A percentile compares a stretch with the other conserved stretches of the same genome.
phyloP scores from a whole-genome alignment of 2,329 filamentous ascomycete genomes.

The Fusarium chaquense region DNA sequence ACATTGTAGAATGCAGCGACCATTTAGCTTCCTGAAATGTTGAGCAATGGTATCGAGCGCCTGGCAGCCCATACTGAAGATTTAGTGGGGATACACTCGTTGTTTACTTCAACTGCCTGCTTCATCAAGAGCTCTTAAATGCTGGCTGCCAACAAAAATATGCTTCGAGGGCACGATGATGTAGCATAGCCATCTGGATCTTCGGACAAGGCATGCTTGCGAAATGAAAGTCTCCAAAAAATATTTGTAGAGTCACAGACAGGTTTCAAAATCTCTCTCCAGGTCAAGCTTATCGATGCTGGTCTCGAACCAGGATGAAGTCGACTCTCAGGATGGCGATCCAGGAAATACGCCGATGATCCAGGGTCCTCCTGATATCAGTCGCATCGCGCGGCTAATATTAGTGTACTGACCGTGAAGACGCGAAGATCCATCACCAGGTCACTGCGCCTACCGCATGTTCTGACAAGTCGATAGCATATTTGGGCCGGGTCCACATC shows the following conservation, averaged over 20 bases:
- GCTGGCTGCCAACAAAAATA: not conserved
- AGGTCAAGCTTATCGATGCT: not conserved
- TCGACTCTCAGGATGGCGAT: not conserved
- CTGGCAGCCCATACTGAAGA: not conserved
- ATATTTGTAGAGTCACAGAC: not conserved
- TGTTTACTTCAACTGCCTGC: not conserved
- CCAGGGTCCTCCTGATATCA: constrained; percentile 9
- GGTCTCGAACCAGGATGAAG: not conserved
- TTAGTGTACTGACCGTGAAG: not conserved
- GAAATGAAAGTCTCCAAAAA: not conserved
- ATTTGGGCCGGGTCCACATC: constrained; percentile 3
- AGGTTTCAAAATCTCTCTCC: not conserved
- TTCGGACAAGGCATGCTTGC: not conserved
- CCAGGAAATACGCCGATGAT: not conserved
- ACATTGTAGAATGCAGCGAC: not conserved
- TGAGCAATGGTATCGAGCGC: not conserved
- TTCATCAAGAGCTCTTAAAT: not conserved
- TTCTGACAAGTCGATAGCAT: constrained; percentile 10
- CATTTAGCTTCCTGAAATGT: constrained; percentile 8
- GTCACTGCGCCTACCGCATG: constrained; percentile 12
- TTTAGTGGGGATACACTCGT: not conserved
- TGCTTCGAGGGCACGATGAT: not conserved
- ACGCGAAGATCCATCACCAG: constrained; percentile 5
- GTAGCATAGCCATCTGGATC: not conserved
- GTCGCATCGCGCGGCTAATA: constrained; percentile 30